phyloP scores from a whole-genome alignment of 352 stramenopile species.

The Peronospora farinosa region DNA sequence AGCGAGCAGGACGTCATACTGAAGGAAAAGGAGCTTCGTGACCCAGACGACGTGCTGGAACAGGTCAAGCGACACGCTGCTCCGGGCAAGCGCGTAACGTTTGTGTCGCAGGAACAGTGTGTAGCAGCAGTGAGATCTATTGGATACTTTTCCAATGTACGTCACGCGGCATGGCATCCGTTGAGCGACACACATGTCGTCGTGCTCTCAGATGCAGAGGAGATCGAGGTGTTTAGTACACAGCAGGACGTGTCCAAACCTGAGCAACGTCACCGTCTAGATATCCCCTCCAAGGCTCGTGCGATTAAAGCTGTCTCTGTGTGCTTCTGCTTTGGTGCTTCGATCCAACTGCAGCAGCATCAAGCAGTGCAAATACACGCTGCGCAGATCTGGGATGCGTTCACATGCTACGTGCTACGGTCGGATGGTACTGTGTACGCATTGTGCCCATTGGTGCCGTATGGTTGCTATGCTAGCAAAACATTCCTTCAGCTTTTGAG shows the following conservation, averaged over 20 bases:
- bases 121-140: slow-evolving; percentile 43
- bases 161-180: slow-evolving; percentile 61
- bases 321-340: slow-evolving; percentile 53
- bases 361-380: slow-evolving; percentile 19
- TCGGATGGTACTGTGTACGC: slow-evolving; percentile 66
- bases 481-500: slow-evolving; percentile 44
- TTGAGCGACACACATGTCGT: slow-evolving; percentile 68
- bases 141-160: slow-evolving; percentile 50
- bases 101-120: slow-evolving; percentile 52
- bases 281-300: slow-evolving; percentile 36
- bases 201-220: slow-evolving; percentile 66
- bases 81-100: slow-evolving; percentile 29
- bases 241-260: slow-evolving; percentile 56
- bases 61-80: slow-evolving; percentile 26
- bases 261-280: slow-evolving; percentile 60
- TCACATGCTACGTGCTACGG: slow-evolving; percentile 70
- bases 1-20: slow-evolving; percentile 23
- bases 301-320: slow-evolving; percentile 33
- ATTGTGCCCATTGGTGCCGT: slow-evolving; percentile 65
- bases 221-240: slow-evolving; percentile 67
- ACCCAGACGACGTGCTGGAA: slow-evolving; percentile 22
- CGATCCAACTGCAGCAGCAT: slow-evolving; percentile 22
- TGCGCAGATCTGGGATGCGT: slow-evolving; percentile 51
- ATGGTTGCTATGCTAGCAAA: slow-evolving; percentile 41
- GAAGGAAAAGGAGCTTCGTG: slow-evolving; percentile 18